phyloP scores from a whole-genome alignment of 306 rosid genomes.

The Inga oerstediana region DNA sequence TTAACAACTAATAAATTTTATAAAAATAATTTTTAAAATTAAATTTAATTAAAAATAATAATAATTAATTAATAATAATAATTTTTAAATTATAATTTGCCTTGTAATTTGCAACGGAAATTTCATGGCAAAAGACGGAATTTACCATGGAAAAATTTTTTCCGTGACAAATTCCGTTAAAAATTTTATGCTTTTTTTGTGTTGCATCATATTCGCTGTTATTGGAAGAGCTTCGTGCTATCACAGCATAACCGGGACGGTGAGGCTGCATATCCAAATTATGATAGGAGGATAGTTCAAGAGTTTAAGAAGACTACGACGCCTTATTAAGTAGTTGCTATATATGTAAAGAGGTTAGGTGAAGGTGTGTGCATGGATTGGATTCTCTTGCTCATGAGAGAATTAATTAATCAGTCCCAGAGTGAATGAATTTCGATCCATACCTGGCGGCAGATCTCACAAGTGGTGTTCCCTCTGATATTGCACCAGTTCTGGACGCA shows the following conservation, averaged over 20 bases:
- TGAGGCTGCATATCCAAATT: not conserved
- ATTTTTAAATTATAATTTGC: no score
- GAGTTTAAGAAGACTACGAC: not conserved
- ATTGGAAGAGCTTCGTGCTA: not conserved
- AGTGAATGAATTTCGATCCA: not conserved
- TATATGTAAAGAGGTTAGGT: not conserved
- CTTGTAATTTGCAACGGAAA: no score
- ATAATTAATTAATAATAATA: no score
- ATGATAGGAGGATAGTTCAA: not conserved
- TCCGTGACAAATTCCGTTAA: no score
- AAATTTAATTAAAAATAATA: no score
- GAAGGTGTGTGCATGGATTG: not conserved
- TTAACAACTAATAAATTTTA: no score
- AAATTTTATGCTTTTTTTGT: no score
- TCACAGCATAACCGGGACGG: not conserved
- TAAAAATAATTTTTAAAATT: no score
- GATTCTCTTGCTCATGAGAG: no score
- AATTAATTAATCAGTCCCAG: no score
- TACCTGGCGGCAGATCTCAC: conserved; percentile 30
- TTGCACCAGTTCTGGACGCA: conserved; percentile 22
- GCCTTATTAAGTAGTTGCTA: not conserved
- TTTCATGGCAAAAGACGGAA: no score
- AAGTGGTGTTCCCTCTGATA: conserved; percentile 1
- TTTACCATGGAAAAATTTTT: no score
- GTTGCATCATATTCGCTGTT: not conserved